Evolutionary conservation across 2,329 filamentous ascomycete genomes (phyloP), one percentile per base, ranked within the genome.

Genomic region (Colletotrichum truncatum): DNA sequence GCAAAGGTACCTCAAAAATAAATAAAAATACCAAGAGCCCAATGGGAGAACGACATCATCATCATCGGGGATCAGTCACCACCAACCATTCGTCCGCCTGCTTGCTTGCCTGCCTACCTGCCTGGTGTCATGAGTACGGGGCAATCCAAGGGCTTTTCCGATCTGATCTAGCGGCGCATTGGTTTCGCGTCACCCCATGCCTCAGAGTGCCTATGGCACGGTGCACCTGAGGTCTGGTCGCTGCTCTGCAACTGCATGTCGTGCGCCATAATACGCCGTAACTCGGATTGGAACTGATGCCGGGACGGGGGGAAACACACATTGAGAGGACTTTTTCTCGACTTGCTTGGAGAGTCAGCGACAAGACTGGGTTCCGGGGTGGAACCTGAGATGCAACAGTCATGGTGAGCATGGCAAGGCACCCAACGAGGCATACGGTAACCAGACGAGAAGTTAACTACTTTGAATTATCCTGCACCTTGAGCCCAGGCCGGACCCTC

Each of bases 141-240:
- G 25, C 34, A 45, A 26, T n/a, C 45, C 30, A 36, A 30, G 9
- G 51, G 21, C 16, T 48, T 28, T 62, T 65, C 57, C 57, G 28
- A 66, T 66, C 63, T 38, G 43, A 62, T 63, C 63, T 66, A 66
- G 57, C 63, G 63, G 57, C 63, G 63, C 63, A 66, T 55, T 55
- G 49, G 43, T 30, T 49, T 65, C 58, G 51, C 63, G 43, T 66
- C 63, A 66, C 57, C 57, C 63, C 63, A 62, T 62, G 12, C 25
- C 23, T 38, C 21, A 5, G 32, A 28, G 16, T 32, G 14, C 11
- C 41, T 52, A 23, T 23, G 30, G 14, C n/a, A 23, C 51, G n/a
- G 18, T 41, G 16, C 43, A 34, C 21, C 36, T 26, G 9, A 16
- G 18, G 12, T 9, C 14, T n/a, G n/a, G 28, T 18, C 32, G 48